These are phyloP conservation scores for Ceratocystis cacaofunesta DNA, from an alignment of 2,329 filamentous ascomycete species.

Conservation along the genomic window DNA sequence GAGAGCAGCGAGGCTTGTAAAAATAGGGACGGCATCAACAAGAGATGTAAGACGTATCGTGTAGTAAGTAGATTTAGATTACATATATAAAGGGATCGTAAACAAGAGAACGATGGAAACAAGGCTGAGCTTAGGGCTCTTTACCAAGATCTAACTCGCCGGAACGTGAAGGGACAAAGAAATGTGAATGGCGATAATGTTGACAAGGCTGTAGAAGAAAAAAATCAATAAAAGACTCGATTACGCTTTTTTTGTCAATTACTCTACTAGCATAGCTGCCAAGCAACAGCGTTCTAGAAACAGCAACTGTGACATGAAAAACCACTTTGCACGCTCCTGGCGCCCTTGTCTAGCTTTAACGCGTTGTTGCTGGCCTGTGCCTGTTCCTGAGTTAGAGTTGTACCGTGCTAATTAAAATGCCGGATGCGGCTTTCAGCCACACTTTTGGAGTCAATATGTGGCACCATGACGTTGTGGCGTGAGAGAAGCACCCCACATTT, in stretches of 20 bases:
- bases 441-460: background rate
- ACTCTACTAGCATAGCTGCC: background rate
- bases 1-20: slow-evolving; percentile 23
- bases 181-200: background rate
- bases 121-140: background rate
- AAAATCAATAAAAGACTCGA: background rate
- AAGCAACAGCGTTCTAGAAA: background rate
- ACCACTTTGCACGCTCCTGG: slow-evolving; percentile 12
- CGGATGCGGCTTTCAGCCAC: background rate
- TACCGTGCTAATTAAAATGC: background rate
- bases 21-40: slow-evolving; percentile 20
- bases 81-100: background rate
- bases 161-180: background rate
- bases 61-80: background rate
- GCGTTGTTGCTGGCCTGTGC: background rate
- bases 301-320: background rate
- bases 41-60: background rate
- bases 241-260: background rate
- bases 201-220: background rate
- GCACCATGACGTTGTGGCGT: slow-evolving; percentile 1
- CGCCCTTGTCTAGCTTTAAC: background rate
- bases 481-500: background rate
- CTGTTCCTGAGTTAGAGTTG: background rate
- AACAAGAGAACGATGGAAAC: background rate
- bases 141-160: background rate